A percentile compares a stretch with the other conserved stretches of the same genome.
Evolutionary conservation across 495 filamentous ascomycete genomes (phyloP).

Genomic region (Xylaria curta): DNA sequence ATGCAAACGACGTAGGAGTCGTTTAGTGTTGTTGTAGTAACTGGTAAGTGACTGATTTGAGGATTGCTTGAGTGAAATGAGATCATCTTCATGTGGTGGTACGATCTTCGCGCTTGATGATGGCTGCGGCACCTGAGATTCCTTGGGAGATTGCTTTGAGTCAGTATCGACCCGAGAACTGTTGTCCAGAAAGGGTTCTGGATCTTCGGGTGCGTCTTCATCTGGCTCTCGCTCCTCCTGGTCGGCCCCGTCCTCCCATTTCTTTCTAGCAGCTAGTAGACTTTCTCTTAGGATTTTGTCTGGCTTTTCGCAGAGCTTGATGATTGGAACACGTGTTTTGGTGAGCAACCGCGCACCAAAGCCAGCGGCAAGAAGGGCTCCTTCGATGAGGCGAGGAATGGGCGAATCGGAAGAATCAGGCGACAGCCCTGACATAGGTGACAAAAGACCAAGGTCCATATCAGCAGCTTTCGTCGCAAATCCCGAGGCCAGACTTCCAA

Average conservation of each 20-base stretch:
- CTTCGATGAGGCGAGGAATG: slow-evolving; percentile 70
- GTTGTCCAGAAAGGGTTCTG: slow-evolving; percentile 28
- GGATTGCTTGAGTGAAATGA: slow-evolving; percentile 47
- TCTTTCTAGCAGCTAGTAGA: slow-evolving; percentile 62
- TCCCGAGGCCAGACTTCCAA: slow-evolving; percentile 75
- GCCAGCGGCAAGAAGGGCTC: slow-evolving; percentile 69
- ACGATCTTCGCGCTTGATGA: neutral
- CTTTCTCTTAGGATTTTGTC: slow-evolving; percentile 54
- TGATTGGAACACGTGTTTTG: slow-evolving; percentile 78
- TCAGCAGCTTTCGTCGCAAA: slow-evolving; percentile 77
- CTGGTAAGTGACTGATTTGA: slow-evolving; percentile 42
- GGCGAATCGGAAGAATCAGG: slow-evolving; percentile 59
- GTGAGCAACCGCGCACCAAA: slow-evolving; percentile 73
- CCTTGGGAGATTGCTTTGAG: neutral
- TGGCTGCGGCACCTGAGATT: neutral
- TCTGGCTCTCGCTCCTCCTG: slow-evolving; percentile 47
- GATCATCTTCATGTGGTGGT: slow-evolving; percentile 38
- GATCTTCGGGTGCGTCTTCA: slow-evolving; percentile 47
- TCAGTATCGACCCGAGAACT: slow-evolving; percentile 3
- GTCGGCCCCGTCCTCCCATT: slow-evolving; percentile 61
- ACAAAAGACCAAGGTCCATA: slow-evolving; percentile 76
- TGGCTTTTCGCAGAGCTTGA: slow-evolving; percentile 78
- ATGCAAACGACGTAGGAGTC: slow-evolving; percentile 51
- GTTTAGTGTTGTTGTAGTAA: slow-evolving; percentile 53
- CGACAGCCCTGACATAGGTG: slow-evolving; percentile 55